Percentiles rank a stretch among this genome's conserved stretches.
Evolutionary conservation across 2,329 filamentous ascomycete genomes (phyloP).

Genomic region (Amauroascus niger): DNA sequence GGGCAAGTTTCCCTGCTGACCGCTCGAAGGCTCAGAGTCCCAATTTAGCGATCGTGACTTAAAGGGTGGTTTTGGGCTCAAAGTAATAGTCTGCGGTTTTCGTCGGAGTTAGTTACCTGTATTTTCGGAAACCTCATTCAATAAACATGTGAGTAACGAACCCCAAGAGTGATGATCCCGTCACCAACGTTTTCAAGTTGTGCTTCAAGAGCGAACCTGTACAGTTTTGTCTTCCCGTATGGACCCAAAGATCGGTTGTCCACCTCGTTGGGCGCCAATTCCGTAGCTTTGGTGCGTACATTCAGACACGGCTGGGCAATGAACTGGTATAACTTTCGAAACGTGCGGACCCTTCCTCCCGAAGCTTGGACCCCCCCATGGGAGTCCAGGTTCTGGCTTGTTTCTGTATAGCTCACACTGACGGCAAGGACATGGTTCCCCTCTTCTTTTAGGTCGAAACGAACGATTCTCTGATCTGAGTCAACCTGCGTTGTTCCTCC

Average conservation of each 20-base stretch:
- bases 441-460: constrained; percentile 85
- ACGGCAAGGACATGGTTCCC: constrained; percentile 89
- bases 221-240: constrained; percentile 34
- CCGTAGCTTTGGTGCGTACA: constrained; percentile 78
- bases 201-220: constrained; percentile 71
- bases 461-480: constrained; percentile 70
- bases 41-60: constrained; percentile 47
- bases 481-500: constrained; percentile 28
- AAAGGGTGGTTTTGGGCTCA: constrained; percentile 46
- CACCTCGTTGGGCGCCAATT: constrained; percentile 42
- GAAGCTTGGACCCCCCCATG: constrained; percentile 38
- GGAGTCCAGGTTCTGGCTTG: constrained; percentile 21
- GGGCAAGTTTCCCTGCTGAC: constrained; percentile 29
- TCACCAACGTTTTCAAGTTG: constrained; percentile 94
- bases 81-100: constrained; percentile 35
- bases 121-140: background rate
- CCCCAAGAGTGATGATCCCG: constrained; percentile 67
- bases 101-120: background rate
- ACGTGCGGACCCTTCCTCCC: constrained; percentile 63
- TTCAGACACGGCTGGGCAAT: constrained; percentile 82
- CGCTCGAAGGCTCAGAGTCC: constrained; percentile 36
- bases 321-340: constrained; percentile 94
- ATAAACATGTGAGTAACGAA: constrained; percentile 23
- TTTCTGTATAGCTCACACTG: constrained; percentile 89
- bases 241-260: constrained; percentile 39